phyloP scores from a whole-genome alignment of 192 early-diverging fungal species.

The Mortierella claussenii region DNA sequence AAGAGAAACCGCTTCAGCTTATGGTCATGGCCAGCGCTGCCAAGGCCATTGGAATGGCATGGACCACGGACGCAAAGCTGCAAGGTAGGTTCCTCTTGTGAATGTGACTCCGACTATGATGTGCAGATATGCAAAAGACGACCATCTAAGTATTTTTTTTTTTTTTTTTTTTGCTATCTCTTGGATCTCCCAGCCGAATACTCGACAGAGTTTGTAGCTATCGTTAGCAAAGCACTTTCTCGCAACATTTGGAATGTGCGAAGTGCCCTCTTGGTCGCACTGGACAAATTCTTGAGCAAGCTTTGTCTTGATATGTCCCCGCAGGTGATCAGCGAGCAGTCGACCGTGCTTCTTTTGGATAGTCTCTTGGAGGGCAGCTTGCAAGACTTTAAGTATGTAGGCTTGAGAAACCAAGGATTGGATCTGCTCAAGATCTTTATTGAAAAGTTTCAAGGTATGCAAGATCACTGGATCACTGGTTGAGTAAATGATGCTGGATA shows the following conservation, averaged over 20 bases:
- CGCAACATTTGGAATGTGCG: slow-evolving; percentile 89
- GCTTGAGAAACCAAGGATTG: slow-evolving; percentile 69
- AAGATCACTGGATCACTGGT: neutral
- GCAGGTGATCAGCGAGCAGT: slow-evolving; percentile 19
- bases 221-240: slow-evolving; percentile 63
- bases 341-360: slow-evolving; percentile 46
- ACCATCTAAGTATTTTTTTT: neutral
- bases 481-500: neutral
- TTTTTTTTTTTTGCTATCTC: neutral
- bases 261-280: slow-evolving; percentile 73
- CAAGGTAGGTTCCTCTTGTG: no score
- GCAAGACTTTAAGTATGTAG: slow-evolving; percentile 71
- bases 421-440: slow-evolving; percentile 55
- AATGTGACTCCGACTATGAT: no score
- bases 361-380: slow-evolving; percentile 59
- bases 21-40: slow-evolving; percentile 75
- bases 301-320: neutral
- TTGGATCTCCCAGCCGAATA: slow-evolving; percentile 49
- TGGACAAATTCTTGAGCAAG: slow-evolving; percentile 66
- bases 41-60: slow-evolving; percentile 71
- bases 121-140: no score
- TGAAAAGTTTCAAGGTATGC: slow-evolving; percentile 50
- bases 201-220: slow-evolving; percentile 50
- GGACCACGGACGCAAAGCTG: slow-evolving; percentile 41
- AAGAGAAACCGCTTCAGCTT: slow-evolving; percentile 68